Evolutionary conservation across 1,284 basidiomycete genomes (phyloP).

Genomic region (Sporisorium exsertum): DNA sequence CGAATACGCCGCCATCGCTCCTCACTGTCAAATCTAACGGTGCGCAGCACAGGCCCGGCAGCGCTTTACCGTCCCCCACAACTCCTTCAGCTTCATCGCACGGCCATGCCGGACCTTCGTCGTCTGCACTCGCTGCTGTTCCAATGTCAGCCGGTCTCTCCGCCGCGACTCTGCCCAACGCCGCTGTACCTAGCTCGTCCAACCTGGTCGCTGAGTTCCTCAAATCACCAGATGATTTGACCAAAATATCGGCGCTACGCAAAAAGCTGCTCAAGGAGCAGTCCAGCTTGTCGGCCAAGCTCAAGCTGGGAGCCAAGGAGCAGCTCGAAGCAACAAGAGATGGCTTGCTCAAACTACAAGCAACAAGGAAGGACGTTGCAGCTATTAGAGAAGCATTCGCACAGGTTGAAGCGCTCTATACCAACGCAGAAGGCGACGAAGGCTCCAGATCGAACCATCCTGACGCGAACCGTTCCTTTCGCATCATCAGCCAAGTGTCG

Average conservation of each 20-base stretch:
- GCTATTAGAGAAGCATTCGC: slow-evolving; percentile 92
- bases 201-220: slow-evolving; percentile 61
- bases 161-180: slow-evolving; percentile 23
- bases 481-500: slow-evolving; percentile 76
- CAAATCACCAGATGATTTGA: slow-evolving; percentile 85
- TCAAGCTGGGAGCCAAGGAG: slow-evolving; percentile 91
- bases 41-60: slow-evolving; percentile 16
- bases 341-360: slow-evolving; percentile 85
- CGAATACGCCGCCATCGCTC: slow-evolving; percentile 4
- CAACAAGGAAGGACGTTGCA: slow-evolving; percentile 84
- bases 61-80: slow-evolving; percentile 1
- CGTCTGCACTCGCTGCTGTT: slow-evolving; percentile 9
- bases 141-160: slow-evolving; percentile 31
- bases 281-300: slow-evolving; percentile 89
- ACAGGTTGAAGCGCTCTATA: slow-evolving; percentile 79
- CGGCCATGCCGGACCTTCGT: slow-evolving; percentile 25
- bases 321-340: slow-evolving; percentile 92
- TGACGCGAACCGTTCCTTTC: slow-evolving; percentile 55
- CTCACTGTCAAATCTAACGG: slow-evolving; percentile 11
- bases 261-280: slow-evolving; percentile 98
- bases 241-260: slow-evolving; percentile 86
- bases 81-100: slow-evolving; percentile 30
- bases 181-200: slow-evolving; percentile 21
- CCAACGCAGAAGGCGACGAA: slow-evolving; percentile 28
- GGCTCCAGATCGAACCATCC: slow-evolving; percentile 29